Percentiles rank a stretch among this genome's conserved stretches.
Conservation (phyloP, 2,329 filamentous ascomycete species). For the Polytolypa hystricis region DNA sequence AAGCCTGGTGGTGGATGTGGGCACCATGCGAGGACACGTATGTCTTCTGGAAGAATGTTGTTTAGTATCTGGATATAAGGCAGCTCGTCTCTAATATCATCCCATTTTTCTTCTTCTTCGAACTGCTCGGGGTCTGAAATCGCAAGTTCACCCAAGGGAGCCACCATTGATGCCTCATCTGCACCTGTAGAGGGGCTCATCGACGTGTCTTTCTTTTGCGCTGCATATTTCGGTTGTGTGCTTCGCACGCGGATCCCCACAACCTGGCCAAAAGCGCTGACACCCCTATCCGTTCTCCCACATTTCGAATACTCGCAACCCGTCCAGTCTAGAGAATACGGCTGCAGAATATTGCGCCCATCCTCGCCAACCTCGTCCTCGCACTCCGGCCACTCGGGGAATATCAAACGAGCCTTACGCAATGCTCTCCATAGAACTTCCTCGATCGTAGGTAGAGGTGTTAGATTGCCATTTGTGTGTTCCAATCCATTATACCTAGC, state of each 20-base stretch:
- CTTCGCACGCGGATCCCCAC: constrained; percentile 75
- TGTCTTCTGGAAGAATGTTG: constrained; percentile 75
- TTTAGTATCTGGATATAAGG: constrained; percentile 78
- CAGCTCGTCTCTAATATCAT: constrained; percentile 69
- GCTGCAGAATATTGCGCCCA: background rate
- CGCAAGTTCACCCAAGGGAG: constrained; percentile 13
- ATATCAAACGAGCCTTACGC: constrained; percentile 69
- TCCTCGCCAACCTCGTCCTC: constrained; percentile 27
- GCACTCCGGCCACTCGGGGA: constrained; percentile 46
- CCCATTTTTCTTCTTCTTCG: constrained; percentile 37
- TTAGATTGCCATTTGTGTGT: constrained; percentile 60
- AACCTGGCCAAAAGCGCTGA: constrained; percentile 95
- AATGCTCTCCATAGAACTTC: constrained; percentile 90
- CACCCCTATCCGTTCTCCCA: constrained; percentile 81
- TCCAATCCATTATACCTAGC: constrained; percentile 89
- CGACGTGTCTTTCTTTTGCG: constrained; percentile 15
- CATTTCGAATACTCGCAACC: constrained; percentile 90
- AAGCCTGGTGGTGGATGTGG: constrained; percentile 68
- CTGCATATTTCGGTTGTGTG: constrained; percentile 49
- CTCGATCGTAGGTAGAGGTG: constrained; percentile 70
- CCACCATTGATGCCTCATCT: constrained; percentile 5
- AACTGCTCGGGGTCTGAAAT: constrained; percentile 9
- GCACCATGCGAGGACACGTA: constrained; percentile 87
- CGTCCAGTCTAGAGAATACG: constrained; percentile 55
- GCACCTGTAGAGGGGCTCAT: constrained; percentile 10